A percentile compares a stretch with the other conserved stretches of the same genome.
Evolutionary conservation across 2,329 filamentous ascomycete species (phyloP).

Genomic region (Bipolaris sorokiniana): DNA sequence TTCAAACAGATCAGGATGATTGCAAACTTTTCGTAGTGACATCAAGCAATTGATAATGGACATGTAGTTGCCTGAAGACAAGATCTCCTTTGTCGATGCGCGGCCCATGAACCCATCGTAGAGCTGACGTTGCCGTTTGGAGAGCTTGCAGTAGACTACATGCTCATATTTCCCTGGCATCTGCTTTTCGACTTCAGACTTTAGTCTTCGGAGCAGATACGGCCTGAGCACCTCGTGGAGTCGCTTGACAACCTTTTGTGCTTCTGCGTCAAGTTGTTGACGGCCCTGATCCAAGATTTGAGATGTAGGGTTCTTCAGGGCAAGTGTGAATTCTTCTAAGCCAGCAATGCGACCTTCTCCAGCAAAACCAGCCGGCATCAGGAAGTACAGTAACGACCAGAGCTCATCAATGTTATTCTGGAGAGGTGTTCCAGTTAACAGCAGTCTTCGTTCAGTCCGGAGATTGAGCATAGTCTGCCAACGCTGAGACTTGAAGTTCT

Average conservation of each 20-base stretch:
- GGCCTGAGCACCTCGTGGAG: constrained; percentile 92
- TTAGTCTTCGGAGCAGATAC: constrained; percentile 87
- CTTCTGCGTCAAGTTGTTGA: constrained; percentile 93
- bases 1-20: constrained; percentile 95
- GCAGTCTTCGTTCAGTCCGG: constrained; percentile 83
- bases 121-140: constrained; percentile 90
- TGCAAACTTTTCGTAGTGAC: constrained; percentile 97
- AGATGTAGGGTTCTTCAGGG: constrained; percentile 93
- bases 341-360: constrained; percentile 90
- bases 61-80: constrained; percentile 92
- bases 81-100: constrained; percentile 84
- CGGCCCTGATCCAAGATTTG: constrained; percentile 95
- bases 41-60: constrained; percentile 98
- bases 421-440: constrained; percentile 91
- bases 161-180: constrained; percentile 99
- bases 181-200: constrained; percentile 97
- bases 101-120: constrained; percentile 96
- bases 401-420: constrained; percentile 97
- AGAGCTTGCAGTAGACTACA: constrained; percentile 92
- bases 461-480: constrained; percentile 97
- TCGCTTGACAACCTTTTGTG: constrained; percentile 87
- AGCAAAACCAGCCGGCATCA: constrained; percentile 87
- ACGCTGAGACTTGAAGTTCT: constrained; percentile 96
- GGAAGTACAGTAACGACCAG: constrained; percentile 95
- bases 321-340: constrained; percentile 93